phyloP scores from a whole-genome alignment of 441 rosid genomes.

The Mallotus japonicus region DNA sequence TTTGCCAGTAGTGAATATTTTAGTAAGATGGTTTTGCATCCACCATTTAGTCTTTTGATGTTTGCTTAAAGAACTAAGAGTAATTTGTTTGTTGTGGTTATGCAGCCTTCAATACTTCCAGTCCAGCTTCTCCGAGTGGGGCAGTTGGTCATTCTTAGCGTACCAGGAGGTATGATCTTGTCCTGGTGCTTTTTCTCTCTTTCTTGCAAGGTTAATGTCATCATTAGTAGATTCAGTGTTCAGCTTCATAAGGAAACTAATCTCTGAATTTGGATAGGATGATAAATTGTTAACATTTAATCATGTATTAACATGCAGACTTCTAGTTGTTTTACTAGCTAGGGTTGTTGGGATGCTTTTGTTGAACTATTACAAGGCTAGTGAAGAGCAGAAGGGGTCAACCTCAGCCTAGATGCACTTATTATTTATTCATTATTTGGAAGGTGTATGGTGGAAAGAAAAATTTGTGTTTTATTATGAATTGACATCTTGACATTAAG shows the following conservation, averaged over 20 bases:
- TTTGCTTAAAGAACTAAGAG: not conserved
- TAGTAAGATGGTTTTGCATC: slow-evolving; percentile 8
- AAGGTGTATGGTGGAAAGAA: not conserved
- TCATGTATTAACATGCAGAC: slow-evolving; percentile 7
- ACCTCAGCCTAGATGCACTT: not conserved
- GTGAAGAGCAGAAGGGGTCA: not conserved
- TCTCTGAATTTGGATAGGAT: slow-evolving; percentile 1
- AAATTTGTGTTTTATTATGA: not conserved
- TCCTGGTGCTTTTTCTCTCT: slow-evolving; percentile 4
- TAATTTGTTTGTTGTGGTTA: slow-evolving; percentile 24
- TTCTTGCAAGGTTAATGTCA: not conserved
- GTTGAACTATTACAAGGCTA: not conserved
- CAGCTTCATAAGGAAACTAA: not conserved
- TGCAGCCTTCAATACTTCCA: slow-evolving; percentile 96
- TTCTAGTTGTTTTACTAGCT: not conserved
- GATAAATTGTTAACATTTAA: not conserved
- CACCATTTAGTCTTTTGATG: not conserved
- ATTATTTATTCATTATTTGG: no score
- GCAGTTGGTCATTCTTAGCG: slow-evolving; percentile 81
- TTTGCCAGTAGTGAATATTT: not conserved
- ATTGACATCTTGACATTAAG: not conserved
- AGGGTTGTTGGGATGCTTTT: not conserved
- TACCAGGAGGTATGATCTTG: slow-evolving; percentile 77
- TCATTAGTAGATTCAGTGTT: not conserved
- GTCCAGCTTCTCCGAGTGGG: slow-evolving; percentile 81